Evolutionary conservation across 2,329 filamentous ascomycete genomes (phyloP), one percentile per base, ranked within the genome.

Genomic region (Aphanoascus verrucosus): DNA sequence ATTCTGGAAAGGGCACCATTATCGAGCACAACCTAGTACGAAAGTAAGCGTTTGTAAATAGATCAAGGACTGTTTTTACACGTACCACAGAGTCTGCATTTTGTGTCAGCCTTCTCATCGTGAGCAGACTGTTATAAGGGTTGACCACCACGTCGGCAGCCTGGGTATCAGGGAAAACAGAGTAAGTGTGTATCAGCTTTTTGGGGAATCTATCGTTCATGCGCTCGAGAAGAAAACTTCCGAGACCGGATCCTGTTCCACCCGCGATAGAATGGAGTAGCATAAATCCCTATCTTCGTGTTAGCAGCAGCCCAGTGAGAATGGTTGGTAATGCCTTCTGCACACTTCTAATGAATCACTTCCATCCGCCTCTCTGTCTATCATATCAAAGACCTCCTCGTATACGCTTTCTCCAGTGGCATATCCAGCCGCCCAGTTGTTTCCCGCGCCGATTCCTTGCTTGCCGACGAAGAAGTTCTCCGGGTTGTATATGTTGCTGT

Each of bases 381-480:
- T 95, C 89, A 98, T 98, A 69, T 98, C 94, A 78, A 98, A 88
- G 53, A 98, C 88, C 68, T 98, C 93, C 69, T 98, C 93, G 62
- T 91, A 88, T 17, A 98, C 88, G 43, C 79, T 77, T 69, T 96
- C 90, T 61, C 90, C 93, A 52, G 88, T 90, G 60, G 93, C 84
- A 72, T 98, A 98, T 45, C 93, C 93, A 65, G 93, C 86, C 57
- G 90, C 93, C 93, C 93, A 98, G 70, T 97, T 98, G 72, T 98
- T 98, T 44, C 89, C 93, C 5, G 93, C 93, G 44, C 93, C 93
- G 53, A 88, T 83, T 55, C 93, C 93, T 72, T 91, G 86, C 69
- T 95, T 94, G 63, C 91, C 88, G 51, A 97, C 82, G 68, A 94
- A 98, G 73, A 97, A 96, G 76, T 98, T 98, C 72, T 98, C 93